Evolutionary conservation across 2,329 filamentous ascomycete genomes (phyloP), one percentile per base, ranked within the genome.

Genomic region (Fusarium nanum): DNA sequence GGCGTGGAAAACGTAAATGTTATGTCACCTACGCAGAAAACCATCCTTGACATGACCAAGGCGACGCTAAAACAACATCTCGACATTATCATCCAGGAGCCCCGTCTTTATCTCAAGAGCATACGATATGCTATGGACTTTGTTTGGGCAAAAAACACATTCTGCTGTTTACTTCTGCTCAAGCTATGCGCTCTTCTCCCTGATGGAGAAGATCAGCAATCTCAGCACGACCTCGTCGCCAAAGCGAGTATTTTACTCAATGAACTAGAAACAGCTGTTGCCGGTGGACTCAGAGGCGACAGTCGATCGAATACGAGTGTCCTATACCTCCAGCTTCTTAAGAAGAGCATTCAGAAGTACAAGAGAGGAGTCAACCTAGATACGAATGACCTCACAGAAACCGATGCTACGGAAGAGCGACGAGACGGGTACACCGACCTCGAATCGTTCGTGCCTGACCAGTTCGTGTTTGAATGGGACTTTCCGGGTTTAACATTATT

Each of bases 381-480:
- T 5, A 14, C 28, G 3, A 27, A 34, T 5, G 30, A 23, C 1
- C 5, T 18, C 20, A 1, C 7, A 6, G 13, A 53, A 8, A 4
- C 5, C 16, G 34, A 22, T 12, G 13, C 3, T 0, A 53, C 3
- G 6, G 23, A 27, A 28, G 49, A 42, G 14, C 13, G 14, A 8
- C 32, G 11, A 18, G 23, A 37, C n/a, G 46, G 42, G 0, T 42
- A 60, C 3, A 66, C 49, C 1, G 63, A 66, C 1, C 37, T 66
- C 7, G 62, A 66, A 22, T 55, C 63, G 0, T 66, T 66, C 10
- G 22, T 66, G 2, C 56, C 63, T 11, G 63, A 66, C 3, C 63
- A 66, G 6, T 66, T 66, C 3, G 63, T 66, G 1, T 66, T 66
- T 6, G 63, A 66, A 22, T 66, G 61, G 63, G 63, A 66, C 8